Evolutionary conservation across 1,139 yeast species (phyloP).

Genomic region (Groenewaldozyma sp.): DNA sequence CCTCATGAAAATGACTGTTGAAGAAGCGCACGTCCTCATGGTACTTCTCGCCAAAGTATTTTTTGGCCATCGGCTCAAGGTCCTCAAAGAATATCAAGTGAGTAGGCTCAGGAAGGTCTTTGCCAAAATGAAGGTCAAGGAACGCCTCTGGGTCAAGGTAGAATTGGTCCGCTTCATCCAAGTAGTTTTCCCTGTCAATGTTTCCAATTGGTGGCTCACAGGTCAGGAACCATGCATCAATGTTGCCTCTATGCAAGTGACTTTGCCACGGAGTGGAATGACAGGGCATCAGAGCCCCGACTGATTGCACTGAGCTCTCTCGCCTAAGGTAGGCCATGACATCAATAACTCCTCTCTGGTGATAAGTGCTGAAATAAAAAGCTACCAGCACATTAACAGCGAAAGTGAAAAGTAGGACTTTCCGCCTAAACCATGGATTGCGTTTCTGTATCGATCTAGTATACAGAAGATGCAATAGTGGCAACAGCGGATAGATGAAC

Average conservation of each 20-base stretch:
- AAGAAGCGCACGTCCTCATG: constrained; percentile 41
- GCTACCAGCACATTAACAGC: constrained; percentile 39
- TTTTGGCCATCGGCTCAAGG: constrained; percentile 38
- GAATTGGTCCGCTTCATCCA: constrained; percentile 82
- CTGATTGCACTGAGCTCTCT: constrained; percentile 36
- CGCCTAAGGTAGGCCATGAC: constrained; percentile 47
- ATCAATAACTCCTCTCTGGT: constrained; percentile 80
- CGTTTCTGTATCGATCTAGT: constrained; percentile 13
- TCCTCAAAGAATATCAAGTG: constrained; percentile 67
- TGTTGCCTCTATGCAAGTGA: constrained; percentile 53
- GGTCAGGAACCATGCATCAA: constrained; percentile 64
- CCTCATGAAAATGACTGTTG: constrained; percentile 85
- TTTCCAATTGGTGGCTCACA: constrained; percentile 78
- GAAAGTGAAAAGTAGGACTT: constrained; percentile 12
- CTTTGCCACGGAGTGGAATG: constrained; percentile 97
- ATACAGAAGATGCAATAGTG: constrained; percentile 42
- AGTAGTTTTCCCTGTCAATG: constrained; percentile 37
- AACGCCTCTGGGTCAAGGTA: constrained; percentile 49
- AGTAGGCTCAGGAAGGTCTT: constrained; percentile 56
- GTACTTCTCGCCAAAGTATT: constrained; percentile 38
- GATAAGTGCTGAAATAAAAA: constrained; percentile 48
- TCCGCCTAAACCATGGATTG: constrained; percentile 1
- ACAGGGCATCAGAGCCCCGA: constrained; percentile 88
- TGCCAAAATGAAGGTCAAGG: constrained; percentile 27
- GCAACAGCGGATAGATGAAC: constrained; percentile 81